Conservation (phyloP, 768 basidiomycete genomes). For the Termitomyces sp. region DNA sequence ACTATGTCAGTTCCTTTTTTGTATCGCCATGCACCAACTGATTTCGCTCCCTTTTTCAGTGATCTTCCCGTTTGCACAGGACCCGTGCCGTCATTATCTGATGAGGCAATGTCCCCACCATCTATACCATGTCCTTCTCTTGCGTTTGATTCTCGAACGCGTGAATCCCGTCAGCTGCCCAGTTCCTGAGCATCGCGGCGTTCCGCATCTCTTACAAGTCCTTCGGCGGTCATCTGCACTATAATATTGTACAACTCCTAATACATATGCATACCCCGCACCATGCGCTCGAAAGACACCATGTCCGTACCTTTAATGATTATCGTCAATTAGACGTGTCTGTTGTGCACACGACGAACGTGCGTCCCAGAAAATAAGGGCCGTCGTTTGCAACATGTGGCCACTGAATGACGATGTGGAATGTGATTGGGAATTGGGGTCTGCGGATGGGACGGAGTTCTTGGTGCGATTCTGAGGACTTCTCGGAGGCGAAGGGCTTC, state of each 20-base stretch:
- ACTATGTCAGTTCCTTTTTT: slow-evolving; percentile 63
- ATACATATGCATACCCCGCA: neutral
- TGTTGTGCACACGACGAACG: neutral
- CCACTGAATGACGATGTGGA: neutral
- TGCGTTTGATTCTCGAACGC: slow-evolving; percentile 7
- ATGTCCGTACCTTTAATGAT: neutral
- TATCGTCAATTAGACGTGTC: neutral
- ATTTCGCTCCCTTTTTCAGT: slow-evolving; percentile 14
- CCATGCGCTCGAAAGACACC: neutral
- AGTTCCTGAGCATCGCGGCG: neutral
- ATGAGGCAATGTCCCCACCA: slow-evolving; percentile 1
- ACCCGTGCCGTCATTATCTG: slow-evolving; percentile 2
- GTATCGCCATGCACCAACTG: neutral
- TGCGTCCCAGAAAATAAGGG: neutral
- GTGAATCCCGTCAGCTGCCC: slow-evolving; percentile 8
- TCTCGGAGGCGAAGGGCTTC: neutral
- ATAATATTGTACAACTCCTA: neutral
- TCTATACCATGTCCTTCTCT: slow-evolving; percentile 5
- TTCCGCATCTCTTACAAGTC: neutral
- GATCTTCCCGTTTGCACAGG: slow-evolving; percentile 15
- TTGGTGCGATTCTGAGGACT: neutral
- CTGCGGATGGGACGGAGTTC: neutral
- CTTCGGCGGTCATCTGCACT: neutral
- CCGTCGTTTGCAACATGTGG: neutral
- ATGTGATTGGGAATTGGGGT: no score